Evolutionary conservation across 352 stramenopile species (phyloP), one percentile per base, ranked within the genome.

Genomic region (Elongisporangium prolatum): DNA sequence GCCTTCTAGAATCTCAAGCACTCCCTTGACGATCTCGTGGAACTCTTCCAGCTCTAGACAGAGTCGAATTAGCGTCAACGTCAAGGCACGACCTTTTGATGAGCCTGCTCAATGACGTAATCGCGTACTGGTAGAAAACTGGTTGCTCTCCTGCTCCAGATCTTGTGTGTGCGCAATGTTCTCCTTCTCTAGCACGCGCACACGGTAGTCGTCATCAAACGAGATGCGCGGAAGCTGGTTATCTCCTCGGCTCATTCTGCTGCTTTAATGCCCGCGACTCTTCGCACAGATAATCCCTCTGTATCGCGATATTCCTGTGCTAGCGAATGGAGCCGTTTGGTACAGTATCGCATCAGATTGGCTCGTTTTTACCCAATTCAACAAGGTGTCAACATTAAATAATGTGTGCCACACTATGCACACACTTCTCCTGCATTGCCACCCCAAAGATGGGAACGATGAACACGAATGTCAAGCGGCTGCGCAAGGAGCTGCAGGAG

Each of bases 401-500:
- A 54, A 54, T 54, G 49, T 54, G 49, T 11, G 6, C 14, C 18
- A 54, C 49, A 37, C 49, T 54, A 54, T 38, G 8, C 4, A 1
- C 4, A 38, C 13, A 38, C 8, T 38, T 6, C 9, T 13, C 8
- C 6, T 13, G 28, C 1, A 38, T 38, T 38, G 8, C 28, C 4
- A 38, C 8, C 28, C 11, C 21, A 64, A 50, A 57, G 57, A 34
- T 21, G 20, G 17, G 16, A 10, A 64, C 11, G 24, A 94, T 95
- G 85, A 95, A 95, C 72, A 93, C 85, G 52, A 93, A 91, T 71
- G 83, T 95, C 11, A 93, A 93, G 76, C 81, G 85, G 4, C 74
- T 95, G 56, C 77, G 85, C 52, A 95, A 95, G 79, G 85, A 95
- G 77, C 72, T 93, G 17, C 80, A 89, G 63, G 85, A 95, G 74